phyloP scores from a whole-genome alignment of 257 asterid species.

The Nicotiana tomentosiformis region DNA sequence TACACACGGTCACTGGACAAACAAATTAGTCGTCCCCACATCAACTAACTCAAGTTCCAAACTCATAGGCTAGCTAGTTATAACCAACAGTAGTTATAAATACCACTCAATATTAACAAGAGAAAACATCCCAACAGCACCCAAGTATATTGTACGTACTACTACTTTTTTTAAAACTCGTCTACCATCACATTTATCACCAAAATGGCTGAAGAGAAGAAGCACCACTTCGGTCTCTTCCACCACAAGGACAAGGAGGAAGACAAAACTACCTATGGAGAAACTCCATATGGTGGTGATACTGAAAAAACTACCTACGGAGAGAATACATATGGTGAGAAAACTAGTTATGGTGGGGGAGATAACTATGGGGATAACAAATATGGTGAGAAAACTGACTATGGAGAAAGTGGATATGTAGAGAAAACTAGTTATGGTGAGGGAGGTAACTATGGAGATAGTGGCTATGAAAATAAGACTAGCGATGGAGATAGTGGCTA shows the following conservation, averaged over 20 bases:
- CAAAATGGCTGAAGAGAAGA: conserved; percentile 42
- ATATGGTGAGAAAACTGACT: not conserved
- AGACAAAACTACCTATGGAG: not conserved
- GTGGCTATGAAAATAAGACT: not conserved
- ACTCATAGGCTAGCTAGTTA: not conserved
- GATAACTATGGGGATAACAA: not conserved
- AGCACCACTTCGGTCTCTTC: conserved; percentile 39
- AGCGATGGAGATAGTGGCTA: not conserved
- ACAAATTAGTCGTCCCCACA: not conserved
- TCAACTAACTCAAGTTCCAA: not conserved
- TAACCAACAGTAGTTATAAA: not conserved
- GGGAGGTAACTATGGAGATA: not conserved
- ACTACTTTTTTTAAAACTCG: not conserved
- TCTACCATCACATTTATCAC: not conserved
- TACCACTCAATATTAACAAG: not conserved
- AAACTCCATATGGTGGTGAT: not conserved
- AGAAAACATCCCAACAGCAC: not conserved
- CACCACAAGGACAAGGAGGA: conserved; percentile 43
- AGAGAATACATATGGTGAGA: not conserved
- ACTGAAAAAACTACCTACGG: not conserved
- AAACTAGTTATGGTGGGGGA: conserved; percentile 18
- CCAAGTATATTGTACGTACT: not conserved
- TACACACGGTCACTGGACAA: not conserved
- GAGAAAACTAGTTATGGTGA: not conserved
- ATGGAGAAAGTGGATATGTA: not conserved